A percentile compares a stretch with the other conserved stretches of the same genome.
Evolutionary conservation across 805 yeast genomes (phyloP).

Genomic region (Kodamaea sagamina): DNA sequence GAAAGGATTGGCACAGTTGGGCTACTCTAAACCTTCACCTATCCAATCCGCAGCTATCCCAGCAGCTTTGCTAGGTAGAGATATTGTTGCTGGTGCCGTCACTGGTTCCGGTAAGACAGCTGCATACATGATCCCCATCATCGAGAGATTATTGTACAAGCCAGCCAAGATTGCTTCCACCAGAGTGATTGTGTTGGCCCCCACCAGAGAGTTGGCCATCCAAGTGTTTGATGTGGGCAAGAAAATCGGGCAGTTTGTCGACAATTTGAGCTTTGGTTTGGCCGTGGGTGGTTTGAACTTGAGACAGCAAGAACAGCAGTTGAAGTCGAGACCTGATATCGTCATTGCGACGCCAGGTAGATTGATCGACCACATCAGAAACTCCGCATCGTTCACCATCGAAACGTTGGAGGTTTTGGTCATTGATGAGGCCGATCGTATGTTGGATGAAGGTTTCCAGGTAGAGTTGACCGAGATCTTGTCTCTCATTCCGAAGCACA

Average conservation of each 20-base stretch:
- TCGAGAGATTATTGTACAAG: constrained; percentile 87
- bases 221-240: constrained; percentile 94
- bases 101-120: constrained; percentile 99
- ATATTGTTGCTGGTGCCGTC: constrained; percentile 97
- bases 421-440: constrained; percentile 97
- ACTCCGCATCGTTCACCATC: constrained; percentile 88
- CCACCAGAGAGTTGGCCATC: constrained; percentile 97
- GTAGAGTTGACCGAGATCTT: constrained; percentile 90
- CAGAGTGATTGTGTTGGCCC: constrained; percentile 86
- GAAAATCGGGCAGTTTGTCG: constrained; percentile 75
- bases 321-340: constrained; percentile 89
- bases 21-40: constrained; percentile 88
- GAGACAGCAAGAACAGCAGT: constrained; percentile 92
- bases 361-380: constrained; percentile 93
- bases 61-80: constrained; percentile 89
- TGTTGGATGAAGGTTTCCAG: constrained; percentile 99
- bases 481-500: constrained; percentile 74
- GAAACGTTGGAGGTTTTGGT: constrained; percentile 91
- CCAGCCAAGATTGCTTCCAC: constrained; percentile 86
- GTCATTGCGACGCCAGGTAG: constrained; percentile 99
- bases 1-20: constrained; percentile 77
- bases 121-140: constrained; percentile 93
- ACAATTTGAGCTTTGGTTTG: constrained; percentile 79
- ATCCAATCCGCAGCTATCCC: constrained; percentile 95
- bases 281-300: constrained; percentile 98